A percentile compares a stretch with the other conserved stretches of the same genome.
Conservation (phyloP, 192 early-diverging fungal genomes). For the Coemansia sp. region DNA sequence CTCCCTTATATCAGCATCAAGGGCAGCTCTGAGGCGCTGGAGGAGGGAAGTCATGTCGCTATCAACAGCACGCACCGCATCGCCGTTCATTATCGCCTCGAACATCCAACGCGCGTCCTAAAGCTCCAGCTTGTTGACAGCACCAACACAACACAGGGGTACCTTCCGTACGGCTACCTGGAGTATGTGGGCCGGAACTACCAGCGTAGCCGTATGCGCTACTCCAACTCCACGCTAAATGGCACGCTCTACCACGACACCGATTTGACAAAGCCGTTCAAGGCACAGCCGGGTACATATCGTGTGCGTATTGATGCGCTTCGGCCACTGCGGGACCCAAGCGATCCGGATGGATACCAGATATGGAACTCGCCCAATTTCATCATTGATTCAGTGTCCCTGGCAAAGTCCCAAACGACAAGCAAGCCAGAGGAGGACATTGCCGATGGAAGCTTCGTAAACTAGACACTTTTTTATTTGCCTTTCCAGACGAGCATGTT, state of each 20-base stretch:
- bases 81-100: constrained; percentile 48
- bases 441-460: constrained; percentile 12
- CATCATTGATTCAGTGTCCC: constrained; percentile 41
- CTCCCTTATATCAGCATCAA: constrained; percentile 42
- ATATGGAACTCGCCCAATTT: constrained; percentile 52
- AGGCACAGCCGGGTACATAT: constrained; percentile 32
- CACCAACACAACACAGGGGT: constrained; percentile 38
- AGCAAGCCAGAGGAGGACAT: constrained; percentile 13
- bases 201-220: constrained; percentile 36
- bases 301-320: constrained; percentile 51
- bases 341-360: constrained; percentile 44
- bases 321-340: constrained; percentile 44
- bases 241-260: constrained; percentile 47
- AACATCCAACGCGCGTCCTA: constrained; percentile 45
- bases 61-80: constrained; percentile 42
- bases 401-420: constrained; percentile 17
- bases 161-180: constrained; percentile 43
- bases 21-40: constrained; percentile 36
- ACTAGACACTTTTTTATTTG: not conserved
- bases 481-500: not conserved
- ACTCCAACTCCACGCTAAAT: constrained; percentile 51
- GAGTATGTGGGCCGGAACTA: constrained; percentile 55
- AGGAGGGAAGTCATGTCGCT: constrained; percentile 21
- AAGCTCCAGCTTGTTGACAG: constrained; percentile 52
- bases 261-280: constrained; percentile 34